Conservation (phyloP, 1,139 yeast genomes). For the Taphrina deformans region DNA sequence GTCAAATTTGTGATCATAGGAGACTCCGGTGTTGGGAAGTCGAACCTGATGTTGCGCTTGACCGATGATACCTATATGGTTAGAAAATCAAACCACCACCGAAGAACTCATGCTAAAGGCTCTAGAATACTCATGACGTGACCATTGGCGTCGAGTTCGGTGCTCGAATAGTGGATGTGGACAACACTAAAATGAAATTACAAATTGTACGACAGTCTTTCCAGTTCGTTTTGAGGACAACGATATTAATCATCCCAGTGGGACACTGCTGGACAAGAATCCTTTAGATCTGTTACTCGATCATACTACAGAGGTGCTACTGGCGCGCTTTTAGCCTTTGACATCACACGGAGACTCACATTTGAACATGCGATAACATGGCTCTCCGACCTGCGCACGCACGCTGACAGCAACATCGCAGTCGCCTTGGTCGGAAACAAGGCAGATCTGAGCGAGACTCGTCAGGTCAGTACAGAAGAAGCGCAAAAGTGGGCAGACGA, state of each 20-base stretch:
- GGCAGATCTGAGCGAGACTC: conserved; percentile 53
- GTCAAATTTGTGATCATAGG: conserved; percentile 52
- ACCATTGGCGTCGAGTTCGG: conserved; percentile 57
- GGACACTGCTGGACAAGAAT: conserved; percentile 84
- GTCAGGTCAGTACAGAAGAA: conserved; percentile 53
- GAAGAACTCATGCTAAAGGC: neutral
- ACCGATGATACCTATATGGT: conserved; percentile 49
- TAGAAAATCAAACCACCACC: neutral
- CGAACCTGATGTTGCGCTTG: conserved; percentile 51
- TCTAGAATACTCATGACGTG: conserved; percentile 24
- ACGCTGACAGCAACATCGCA: conserved; percentile 48
- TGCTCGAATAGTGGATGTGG: conserved; percentile 49
- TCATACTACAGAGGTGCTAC: conserved; percentile 79
- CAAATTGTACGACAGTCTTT: conserved; percentile 45
- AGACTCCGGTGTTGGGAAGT: conserved; percentile 53
- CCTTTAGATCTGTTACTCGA: conserved; percentile 71
- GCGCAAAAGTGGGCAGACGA: conserved; percentile 43
- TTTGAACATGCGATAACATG: conserved; percentile 53
- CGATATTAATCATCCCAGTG: conserved; percentile 46
- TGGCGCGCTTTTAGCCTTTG: conserved; percentile 75
- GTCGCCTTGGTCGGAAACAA: conserved; percentile 56
- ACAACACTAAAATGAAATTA: conserved; percentile 47
- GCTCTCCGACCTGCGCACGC: conserved; percentile 53
- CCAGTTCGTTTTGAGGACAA: no score
- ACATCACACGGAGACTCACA: conserved; percentile 57